These are phyloP conservation scores for Oryza australiensis DNA, from an alignment of 176 grass and related monocot species.

Conservation along the genomic window DNA sequence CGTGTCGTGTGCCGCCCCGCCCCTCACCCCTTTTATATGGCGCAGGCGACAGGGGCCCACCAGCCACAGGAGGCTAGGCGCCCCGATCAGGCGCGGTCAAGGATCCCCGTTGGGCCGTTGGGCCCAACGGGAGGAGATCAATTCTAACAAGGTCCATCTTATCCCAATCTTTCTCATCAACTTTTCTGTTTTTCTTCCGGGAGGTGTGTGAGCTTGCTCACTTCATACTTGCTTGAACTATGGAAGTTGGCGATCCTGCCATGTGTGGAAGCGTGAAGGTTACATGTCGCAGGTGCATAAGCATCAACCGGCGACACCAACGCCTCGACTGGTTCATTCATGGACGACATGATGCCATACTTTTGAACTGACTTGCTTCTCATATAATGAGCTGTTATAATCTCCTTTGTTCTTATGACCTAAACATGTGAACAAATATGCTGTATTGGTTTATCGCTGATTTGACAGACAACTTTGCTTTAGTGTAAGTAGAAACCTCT, in stretches of 20 bases:
- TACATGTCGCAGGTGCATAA: constrained; percentile 1
- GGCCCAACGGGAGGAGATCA: too few species aligned
- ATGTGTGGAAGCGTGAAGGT: constrained; percentile 16
- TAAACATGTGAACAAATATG: not conserved
- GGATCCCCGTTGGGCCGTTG: too few species aligned
- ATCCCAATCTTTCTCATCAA: not conserved
- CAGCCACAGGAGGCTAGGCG: too few species aligned
- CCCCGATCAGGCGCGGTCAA: too few species aligned
- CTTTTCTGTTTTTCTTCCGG: not conserved
- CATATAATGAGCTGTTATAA: not conserved
- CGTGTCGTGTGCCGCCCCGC: too few species aligned
- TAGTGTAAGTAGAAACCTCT: not conserved
- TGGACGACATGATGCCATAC: not conserved
- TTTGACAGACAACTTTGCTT: not conserved
- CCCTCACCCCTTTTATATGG: too few species aligned
- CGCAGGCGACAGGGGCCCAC: too few species aligned
- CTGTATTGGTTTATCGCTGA: not conserved
- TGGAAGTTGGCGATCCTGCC: not conserved
- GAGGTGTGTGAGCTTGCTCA: not conserved
- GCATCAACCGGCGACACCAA: not conserved
- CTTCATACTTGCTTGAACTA: not conserved
- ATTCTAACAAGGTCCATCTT: too few species aligned
- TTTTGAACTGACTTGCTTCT: not conserved
- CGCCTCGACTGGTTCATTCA: not conserved
- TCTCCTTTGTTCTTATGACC: not conserved